Evolutionary conservation across 176 grass and related monocot genomes (phyloP).

Genomic region (Raddia distichophylla): DNA sequence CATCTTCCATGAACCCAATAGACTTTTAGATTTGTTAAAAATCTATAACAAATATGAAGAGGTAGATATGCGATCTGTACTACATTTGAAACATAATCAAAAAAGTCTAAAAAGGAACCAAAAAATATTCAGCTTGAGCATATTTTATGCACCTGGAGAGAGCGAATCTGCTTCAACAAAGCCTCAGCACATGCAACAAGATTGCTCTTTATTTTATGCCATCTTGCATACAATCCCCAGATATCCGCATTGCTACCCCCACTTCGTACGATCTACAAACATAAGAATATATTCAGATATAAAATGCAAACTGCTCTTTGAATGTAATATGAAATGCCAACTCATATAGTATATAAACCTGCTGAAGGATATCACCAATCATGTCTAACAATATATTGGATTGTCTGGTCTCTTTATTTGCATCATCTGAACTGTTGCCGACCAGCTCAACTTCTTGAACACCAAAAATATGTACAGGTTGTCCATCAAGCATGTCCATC

Average conservation of each 20-base stretch:
- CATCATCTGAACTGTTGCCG: conserved; percentile 42
- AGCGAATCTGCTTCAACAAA: conserved; percentile 84
- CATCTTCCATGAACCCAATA: neutral
- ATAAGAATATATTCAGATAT: conserved; percentile 10
- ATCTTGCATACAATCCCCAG: conserved; percentile 91
- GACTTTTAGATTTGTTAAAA: neutral
- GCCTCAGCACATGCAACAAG: conserved; percentile 81
- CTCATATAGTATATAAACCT: conserved; percentile 50
- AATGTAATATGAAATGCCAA: conserved; percentile 32
- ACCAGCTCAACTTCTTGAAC: conserved; percentile 41
- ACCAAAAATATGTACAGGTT: conserved; percentile 38
- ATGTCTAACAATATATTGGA: conserved; percentile 70
- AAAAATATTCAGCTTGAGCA: conserved; percentile 8
- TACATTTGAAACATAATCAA: neutral
- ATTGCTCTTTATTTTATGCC: conserved; percentile 80
- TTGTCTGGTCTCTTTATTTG: conserved; percentile 51
- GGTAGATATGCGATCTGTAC: neutral
- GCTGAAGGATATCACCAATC: conserved; percentile 79
- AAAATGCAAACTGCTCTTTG: neutral
- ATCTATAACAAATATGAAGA: neutral
- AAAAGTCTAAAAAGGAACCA: neutral
- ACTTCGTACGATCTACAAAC: conserved; percentile 56
- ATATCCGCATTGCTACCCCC: conserved; percentile 63
- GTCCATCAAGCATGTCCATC: conserved; percentile 61
- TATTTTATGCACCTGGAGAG: conserved; percentile 70